Evolutionary conservation across 2,329 filamentous ascomycete species (phyloP).

Genomic region (Coleophoma cylindrospora): DNA sequence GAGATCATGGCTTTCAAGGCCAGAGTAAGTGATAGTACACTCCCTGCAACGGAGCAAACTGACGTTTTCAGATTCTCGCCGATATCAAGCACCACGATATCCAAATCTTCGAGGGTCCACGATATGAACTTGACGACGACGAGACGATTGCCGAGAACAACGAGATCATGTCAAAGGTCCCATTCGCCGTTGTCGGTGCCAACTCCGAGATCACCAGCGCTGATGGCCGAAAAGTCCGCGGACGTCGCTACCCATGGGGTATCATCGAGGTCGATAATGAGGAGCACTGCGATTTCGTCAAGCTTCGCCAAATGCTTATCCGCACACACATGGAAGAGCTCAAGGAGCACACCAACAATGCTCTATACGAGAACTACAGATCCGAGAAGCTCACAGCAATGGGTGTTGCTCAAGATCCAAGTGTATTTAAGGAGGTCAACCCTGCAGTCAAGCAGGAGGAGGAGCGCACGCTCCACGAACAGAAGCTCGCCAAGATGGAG

Average conservation of each 20-base stretch:
- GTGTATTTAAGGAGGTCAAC: constrained; percentile 99
- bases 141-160: constrained; percentile 99
- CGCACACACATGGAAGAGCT: constrained; percentile 99
- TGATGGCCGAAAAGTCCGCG: constrained; percentile 92
- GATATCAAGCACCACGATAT: constrained; percentile 97
- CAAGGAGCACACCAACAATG: constrained; percentile 99
- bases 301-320: constrained; percentile 99
- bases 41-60: constrained; percentile 2
- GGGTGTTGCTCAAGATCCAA: constrained; percentile 97
- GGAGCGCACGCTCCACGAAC: constrained; percentile 95
- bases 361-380: constrained; percentile 98
- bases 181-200: constrained; percentile 95
- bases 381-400: constrained; percentile 98
- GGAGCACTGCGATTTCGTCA: constrained; percentile 99
- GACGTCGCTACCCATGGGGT: constrained; percentile 96
- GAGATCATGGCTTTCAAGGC: constrained; percentile 94
- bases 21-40: constrained; percentile 60
- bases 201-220: constrained; percentile 89
- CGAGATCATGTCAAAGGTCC: constrained; percentile 99
- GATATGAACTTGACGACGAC: constrained; percentile 98
- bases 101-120: constrained; percentile 97
- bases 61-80: constrained; percentile 69
- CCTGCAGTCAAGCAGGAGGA: constrained; percentile 99
- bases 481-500: constrained; percentile 99
- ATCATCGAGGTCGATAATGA: constrained; percentile 99